A percentile compares a stretch with the other conserved stretches of the same genome.
These are phyloP conservation scores for Phialemonium atrogriseum DNA, from an alignment of 2,329 filamentous ascomycete species.

Conservation along the genomic window DNA sequence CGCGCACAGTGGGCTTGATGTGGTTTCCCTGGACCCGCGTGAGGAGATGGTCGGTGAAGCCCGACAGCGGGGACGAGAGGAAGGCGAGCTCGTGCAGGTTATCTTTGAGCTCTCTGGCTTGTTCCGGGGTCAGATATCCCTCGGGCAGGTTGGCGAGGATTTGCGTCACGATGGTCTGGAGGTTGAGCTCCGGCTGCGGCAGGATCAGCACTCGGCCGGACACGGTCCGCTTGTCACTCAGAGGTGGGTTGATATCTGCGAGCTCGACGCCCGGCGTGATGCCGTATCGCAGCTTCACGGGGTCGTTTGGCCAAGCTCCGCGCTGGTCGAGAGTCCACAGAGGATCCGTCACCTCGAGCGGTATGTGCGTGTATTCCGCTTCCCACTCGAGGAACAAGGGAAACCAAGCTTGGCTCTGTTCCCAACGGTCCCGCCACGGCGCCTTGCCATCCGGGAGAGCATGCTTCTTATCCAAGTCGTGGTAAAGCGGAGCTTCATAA, in stretches of 20 bases:
- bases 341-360: constrained; percentile 21
- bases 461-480: not conserved
- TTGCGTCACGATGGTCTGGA: constrained; percentile 22
- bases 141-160: constrained; percentile 20
- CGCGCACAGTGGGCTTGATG: constrained; percentile 25
- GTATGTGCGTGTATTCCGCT: constrained; percentile 28
- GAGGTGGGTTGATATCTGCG: constrained; percentile 7
- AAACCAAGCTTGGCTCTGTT: constrained; percentile 24
- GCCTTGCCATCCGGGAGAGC: not conserved
- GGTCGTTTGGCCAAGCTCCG: not conserved
- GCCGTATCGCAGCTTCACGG: constrained; percentile 2
- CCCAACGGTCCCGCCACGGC: constrained; percentile 22
- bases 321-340: constrained; percentile 6
- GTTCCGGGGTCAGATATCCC: constrained; percentile 8
- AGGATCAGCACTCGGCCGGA: constrained; percentile 29
- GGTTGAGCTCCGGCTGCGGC: constrained; percentile 28
- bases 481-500: not conserved
- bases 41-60: constrained; percentile 21
- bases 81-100: constrained; percentile 7
- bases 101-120: constrained; percentile 2
- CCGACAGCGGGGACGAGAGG: constrained; percentile 22
- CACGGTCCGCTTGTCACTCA: constrained; percentile 16
- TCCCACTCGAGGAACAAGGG: constrained; percentile 35
- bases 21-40: constrained; percentile 28
- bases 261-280: constrained; percentile 10